phyloP scores from a whole-genome alignment of 1,284 basidiomycete species.

The Farysia itapuensis region DNA sequence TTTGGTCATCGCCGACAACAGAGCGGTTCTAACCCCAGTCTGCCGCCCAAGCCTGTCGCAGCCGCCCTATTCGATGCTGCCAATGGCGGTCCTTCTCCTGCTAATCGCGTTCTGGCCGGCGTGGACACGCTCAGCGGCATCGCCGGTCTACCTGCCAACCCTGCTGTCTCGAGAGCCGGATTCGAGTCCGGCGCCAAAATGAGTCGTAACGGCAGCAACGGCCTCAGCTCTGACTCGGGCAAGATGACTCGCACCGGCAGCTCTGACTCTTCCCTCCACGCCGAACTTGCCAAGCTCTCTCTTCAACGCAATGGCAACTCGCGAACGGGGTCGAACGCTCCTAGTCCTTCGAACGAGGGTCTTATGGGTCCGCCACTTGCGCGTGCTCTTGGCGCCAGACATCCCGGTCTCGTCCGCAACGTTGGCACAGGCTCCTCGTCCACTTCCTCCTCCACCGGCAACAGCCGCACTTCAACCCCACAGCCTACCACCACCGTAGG shows the following conservation, averaged over 20 bases:
- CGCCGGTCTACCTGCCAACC: slow-evolving; percentile 33
- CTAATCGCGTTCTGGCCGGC: slow-evolving; percentile 38
- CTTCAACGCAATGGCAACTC: slow-evolving; percentile 1
- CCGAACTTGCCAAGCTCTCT: slow-evolving; percentile 9
- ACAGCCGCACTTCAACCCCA: slow-evolving; percentile 1
- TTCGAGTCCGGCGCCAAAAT: slow-evolving; percentile 16
- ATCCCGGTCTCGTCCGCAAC: background rate
- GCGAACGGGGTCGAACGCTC: background rate
- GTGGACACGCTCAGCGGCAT: slow-evolving; percentile 36
- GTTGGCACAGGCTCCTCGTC: background rate
- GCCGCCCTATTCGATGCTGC: slow-evolving; percentile 54
- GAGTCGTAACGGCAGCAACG: slow-evolving; percentile 17
- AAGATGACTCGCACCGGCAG: no score
- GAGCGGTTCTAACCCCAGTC: slow-evolving; percentile 42
- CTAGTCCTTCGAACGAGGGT: background rate
- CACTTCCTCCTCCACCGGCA: background rate
- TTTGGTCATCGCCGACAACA: slow-evolving; percentile 41
- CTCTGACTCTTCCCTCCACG: slow-evolving; percentile 5
- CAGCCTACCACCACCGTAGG: slow-evolving; percentile 1
- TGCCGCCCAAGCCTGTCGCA: slow-evolving; percentile 52
- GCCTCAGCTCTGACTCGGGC: no score
- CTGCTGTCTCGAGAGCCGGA: slow-evolving; percentile 14
- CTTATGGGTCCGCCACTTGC: background rate
- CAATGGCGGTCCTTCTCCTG: slow-evolving; percentile 50
- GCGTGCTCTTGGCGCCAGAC: background rate